phyloP scores from a whole-genome alignment of 2,329 filamentous ascomycete species.

The Fusarium nisikadoi region DNA sequence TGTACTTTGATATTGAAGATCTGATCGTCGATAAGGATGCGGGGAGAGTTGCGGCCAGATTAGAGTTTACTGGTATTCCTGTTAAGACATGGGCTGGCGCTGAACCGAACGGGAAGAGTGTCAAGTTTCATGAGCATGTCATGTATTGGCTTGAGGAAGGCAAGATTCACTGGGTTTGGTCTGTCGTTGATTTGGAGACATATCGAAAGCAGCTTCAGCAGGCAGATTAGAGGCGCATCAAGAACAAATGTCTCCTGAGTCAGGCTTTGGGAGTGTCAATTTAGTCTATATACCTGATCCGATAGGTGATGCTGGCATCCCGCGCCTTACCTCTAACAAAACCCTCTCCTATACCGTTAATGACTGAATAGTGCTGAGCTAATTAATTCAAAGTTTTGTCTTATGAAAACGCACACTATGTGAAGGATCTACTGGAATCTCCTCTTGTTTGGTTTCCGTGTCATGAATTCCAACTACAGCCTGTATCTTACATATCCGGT shows the following conservation, averaged over 20 bases:
- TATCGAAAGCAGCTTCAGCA: background rate
- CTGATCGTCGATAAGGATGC: background rate
- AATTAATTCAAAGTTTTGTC: fast-evolving
- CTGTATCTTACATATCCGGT: background rate
- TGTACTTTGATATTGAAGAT: conserved; percentile 21
- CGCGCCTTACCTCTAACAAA: no score
- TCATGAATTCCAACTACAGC: fast-evolving
- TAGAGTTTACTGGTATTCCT: conserved; percentile 24
- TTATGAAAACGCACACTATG: background rate
- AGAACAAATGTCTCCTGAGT: background rate
- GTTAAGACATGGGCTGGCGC: background rate
- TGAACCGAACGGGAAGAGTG: background rate
- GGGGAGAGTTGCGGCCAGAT: background rate
- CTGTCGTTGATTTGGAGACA: conserved; percentile 18
- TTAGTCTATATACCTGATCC: no score
- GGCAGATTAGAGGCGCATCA: background rate
- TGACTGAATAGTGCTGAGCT: background rate
- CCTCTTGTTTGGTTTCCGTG: background rate
- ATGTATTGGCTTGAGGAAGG: conserved; percentile 29
- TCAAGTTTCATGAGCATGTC: conserved; percentile 34
- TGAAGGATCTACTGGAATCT: no score
- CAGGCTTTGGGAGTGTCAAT: no score
- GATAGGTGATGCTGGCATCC: no score
- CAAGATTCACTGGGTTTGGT: conserved; percentile 29
- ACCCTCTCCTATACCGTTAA: no score